Conservation (phyloP, 164 flowering plant species). For the Cinnamomum micranthum region DNA sequence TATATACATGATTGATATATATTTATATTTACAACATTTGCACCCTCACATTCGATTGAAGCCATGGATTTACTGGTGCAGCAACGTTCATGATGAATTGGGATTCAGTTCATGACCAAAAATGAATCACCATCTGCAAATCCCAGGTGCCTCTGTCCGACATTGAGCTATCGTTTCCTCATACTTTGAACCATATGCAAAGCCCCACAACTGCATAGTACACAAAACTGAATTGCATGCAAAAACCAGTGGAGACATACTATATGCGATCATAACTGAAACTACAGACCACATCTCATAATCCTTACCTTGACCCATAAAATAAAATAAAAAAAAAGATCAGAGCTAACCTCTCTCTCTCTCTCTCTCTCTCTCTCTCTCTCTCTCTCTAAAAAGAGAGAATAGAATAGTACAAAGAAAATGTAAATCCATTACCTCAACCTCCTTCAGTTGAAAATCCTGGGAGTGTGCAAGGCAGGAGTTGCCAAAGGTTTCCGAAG, state of each 20-base stretch:
- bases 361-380: no score
- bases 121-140: constrained; percentile 60
- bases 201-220: constrained; percentile 85
- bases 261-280: not conserved
- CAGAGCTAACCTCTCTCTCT: no score
- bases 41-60: no score
- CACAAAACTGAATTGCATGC: not conserved
- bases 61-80: no score
- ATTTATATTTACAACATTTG: no score
- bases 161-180: constrained; percentile 64
- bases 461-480: constrained; percentile 73
- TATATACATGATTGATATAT: no score
- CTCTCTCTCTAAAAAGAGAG: no score
- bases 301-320: not conserved
- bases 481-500: constrained; percentile 94
- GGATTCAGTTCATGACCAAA: no score
- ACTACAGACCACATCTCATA: no score
- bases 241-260: not conserved
- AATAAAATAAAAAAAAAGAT: no score
- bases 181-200: constrained; percentile 70
- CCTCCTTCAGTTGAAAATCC: constrained; percentile 87
- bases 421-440: constrained; percentile 55
- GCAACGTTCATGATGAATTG: no score
- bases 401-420: not conserved
- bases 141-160: constrained; percentile 66